phyloP scores from a whole-genome alignment of 169 alveolate species.

The Plasmodium ovale region DNA sequence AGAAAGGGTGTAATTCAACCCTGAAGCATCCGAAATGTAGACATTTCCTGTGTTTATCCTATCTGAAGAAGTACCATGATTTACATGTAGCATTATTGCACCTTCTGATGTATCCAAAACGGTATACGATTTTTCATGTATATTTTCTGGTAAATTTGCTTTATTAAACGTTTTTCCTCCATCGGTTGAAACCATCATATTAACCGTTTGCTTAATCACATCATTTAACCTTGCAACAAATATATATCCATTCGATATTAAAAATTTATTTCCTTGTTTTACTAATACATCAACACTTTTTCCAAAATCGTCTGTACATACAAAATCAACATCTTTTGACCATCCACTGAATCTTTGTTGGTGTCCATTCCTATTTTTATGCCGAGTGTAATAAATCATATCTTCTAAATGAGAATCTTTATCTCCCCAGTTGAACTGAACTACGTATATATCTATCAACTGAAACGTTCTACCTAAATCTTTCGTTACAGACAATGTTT shows the following conservation, averaged over 20 bases:
- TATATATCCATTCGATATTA: slow-evolving; percentile 93
- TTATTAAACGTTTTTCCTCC: slow-evolving; percentile 89
- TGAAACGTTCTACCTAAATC: slow-evolving; percentile 91
- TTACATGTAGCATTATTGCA: slow-evolving; percentile 96
- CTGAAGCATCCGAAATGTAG: slow-evolving; percentile 95
- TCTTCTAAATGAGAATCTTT: slow-evolving; percentile 79
- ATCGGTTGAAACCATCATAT: slow-evolving; percentile 92
- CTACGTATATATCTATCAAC: slow-evolving; percentile 89
- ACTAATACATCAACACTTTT: slow-evolving; percentile 85
- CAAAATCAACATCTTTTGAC: slow-evolving; percentile 91
- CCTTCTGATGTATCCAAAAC: slow-evolving; percentile 97
- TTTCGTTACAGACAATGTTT: slow-evolving; percentile 88
- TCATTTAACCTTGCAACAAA: slow-evolving; percentile 93
- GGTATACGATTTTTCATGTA: slow-evolving; percentile 94
- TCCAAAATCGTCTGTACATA: slow-evolving; percentile 93
- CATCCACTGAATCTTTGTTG: slow-evolving; percentile 93
- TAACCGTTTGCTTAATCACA: slow-evolving; percentile 92
- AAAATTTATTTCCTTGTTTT: slow-evolving; percentile 94
- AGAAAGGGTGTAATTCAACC: slow-evolving; percentile 93
- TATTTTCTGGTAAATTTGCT: slow-evolving; percentile 93
- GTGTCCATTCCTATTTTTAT: slow-evolving; percentile 87
- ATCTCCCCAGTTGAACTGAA: slow-evolving; percentile 95
- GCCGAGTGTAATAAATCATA: slow-evolving; percentile 80
- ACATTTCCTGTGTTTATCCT: slow-evolving; percentile 93
- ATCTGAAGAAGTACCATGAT: slow-evolving; percentile 92